Evolutionary conservation across 2,329 filamentous ascomycete genomes (phyloP), one percentile per base, ranked within the genome.

Genomic region (Stachybotrys chartarum): DNA sequence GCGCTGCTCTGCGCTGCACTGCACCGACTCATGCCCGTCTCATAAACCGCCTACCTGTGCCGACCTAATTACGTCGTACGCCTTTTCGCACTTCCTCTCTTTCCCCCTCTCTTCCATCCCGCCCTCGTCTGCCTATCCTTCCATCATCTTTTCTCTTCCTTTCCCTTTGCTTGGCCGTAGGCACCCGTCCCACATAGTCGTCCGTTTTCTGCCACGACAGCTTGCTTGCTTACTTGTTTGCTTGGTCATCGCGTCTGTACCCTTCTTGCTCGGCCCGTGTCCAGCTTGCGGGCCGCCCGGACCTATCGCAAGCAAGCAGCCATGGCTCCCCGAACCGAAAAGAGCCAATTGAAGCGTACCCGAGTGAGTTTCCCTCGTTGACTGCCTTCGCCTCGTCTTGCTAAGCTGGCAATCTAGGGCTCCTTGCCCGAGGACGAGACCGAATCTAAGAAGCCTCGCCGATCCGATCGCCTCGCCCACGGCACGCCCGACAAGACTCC

Each of bases 331-430:
- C 75, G 78, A 64, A 70, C 73, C 61, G 88, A 94, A 74, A 90
- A 90, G 77, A 91, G 87, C 77, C 87, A 89, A 75, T 84, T 94
- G 76, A 96, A 96, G 79, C 86, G 91, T 68, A 83, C 78, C 63
- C 82, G 87, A 72, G 90, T 94, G 78, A 69, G 82, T 77, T 57
- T 59, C 70, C 58, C 63, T 56, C 54, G 53, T 24, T 57, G 32
- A 50, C 51, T 56, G 53, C 54, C 55, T 53, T 57, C 56, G 57
- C 47, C 50, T 35, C 8, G 57, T 52, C 52, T 55, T 45, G 55
- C 67, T 70, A 52, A 70, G 62, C 51, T 44, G 10, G 42, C 57
- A n/a, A 47, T 57, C 56, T 58, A 92, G 88, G 81, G 78, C 63
- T 90, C 87, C 47, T 77, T 81, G 53, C 85, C 83, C 63, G 83